Percentiles rank a stretch among this genome's conserved stretches.
These are phyloP conservation scores for Gossypium herbaceum DNA, from an alignment of 345 rosid genomes.

Conservation along the genomic window DNA sequence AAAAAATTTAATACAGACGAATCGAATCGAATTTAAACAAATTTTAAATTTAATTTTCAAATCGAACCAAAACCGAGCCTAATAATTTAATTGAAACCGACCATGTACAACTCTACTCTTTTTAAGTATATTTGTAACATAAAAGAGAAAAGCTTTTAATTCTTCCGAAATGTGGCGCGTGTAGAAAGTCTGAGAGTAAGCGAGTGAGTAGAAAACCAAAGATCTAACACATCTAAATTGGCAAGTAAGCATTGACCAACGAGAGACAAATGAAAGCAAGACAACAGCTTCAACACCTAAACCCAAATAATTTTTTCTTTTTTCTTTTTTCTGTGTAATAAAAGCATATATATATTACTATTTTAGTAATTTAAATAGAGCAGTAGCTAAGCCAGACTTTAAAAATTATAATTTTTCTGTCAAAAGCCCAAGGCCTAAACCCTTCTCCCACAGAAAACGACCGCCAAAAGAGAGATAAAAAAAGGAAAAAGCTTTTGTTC, in stretches of 20 bases:
- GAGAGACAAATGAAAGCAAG: neutral
- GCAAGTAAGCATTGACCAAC: constrained; percentile 9
- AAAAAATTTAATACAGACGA: fast-evolving
- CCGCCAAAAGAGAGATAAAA: constrained; percentile 24
- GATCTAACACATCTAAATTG: neutral
- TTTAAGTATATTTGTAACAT: no score
- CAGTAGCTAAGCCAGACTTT: neutral
- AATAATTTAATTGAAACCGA: no score
- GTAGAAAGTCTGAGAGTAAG: neutral
- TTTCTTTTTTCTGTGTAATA: neutral
- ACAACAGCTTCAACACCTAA: neutral
- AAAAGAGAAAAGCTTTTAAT: no score
- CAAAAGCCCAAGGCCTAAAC: neutral
- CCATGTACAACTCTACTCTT: no score
- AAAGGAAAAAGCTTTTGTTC: neutral
- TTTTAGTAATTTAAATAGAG: neutral
- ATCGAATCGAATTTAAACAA: fast-evolving
- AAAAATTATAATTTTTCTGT: no score
- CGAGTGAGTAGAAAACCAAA: constrained; percentile 7
- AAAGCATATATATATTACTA: neutral
- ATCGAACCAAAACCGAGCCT: fast-evolving
- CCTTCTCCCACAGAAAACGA: constrained; percentile 32
- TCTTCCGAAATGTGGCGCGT: neutral
- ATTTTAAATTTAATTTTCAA: no score
- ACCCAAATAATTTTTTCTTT: neutral